phyloP scores from a whole-genome alignment of 305 asterid genomes.

The Petunia hybrid region DNA sequence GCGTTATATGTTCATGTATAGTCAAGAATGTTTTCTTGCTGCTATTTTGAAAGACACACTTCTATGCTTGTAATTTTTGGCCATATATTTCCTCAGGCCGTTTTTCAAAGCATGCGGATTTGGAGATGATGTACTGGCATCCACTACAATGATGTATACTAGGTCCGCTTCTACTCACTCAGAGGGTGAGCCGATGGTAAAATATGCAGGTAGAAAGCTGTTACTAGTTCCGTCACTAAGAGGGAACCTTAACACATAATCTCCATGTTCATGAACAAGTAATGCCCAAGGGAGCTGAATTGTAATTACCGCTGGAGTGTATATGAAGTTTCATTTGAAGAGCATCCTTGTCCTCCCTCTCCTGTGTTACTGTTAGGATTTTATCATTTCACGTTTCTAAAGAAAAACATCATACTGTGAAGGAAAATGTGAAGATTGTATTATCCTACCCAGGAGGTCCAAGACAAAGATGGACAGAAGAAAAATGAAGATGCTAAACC shows the following conservation, averaged over 20 bases:
- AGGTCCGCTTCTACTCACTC: constrained; percentile 43
- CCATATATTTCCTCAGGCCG: constrained; percentile 48
- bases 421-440: background rate
- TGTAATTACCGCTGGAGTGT: background rate
- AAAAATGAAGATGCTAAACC: constrained; percentile 4
- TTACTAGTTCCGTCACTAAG: constrained; percentile 58
- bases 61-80: constrained; percentile 20
- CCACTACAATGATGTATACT: constrained; percentile 88
- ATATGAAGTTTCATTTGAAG: background rate
- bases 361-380: background rate
- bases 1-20: constrained; percentile 27
- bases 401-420: background rate
- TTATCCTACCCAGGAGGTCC: background rate
- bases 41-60: constrained; percentile 3
- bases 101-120: constrained; percentile 82
- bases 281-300: background rate
- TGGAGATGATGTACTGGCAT: constrained; percentile 68
- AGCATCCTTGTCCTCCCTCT: constrained; percentile 13
- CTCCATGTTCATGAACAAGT: constrained; percentile 21
- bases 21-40: background rate
- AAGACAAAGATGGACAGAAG: background rate
- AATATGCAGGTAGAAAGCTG: constrained; percentile 68
- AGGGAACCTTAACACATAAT: constrained; percentile 32
- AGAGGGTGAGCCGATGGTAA: constrained; percentile 44
- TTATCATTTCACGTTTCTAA: background rate